Percentiles rank a stretch among this genome's conserved stretches.
These are phyloP conservation scores for Lepiota subincarnata DNA, from an alignment of 768 basidiomycete species.

Conservation along the genomic window DNA sequence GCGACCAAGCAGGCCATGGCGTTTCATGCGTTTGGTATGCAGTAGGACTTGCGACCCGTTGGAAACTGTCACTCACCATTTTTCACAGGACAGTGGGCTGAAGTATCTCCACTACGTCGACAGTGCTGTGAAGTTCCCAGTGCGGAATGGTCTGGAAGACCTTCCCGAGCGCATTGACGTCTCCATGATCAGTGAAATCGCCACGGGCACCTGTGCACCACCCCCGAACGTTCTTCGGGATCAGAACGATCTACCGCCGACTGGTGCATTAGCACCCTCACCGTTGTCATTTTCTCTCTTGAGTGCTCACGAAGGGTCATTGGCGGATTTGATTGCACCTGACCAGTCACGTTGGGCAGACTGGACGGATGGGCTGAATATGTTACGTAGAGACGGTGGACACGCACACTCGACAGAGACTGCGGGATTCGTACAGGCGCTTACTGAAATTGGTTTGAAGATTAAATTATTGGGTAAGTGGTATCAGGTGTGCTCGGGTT, in stretches of 20 bases:
- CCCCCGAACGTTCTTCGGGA: constrained; percentile 64
- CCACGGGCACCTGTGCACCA: constrained; percentile 67
- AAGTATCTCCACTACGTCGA: constrained; percentile 87
- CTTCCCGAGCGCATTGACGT: constrained; percentile 85
- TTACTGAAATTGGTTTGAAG: constrained; percentile 90
- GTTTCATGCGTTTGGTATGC: constrained; percentile 80
- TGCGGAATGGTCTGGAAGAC: constrained; percentile 81
- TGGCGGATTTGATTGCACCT: constrained; percentile 77
- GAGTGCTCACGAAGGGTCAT: constrained; percentile 61
- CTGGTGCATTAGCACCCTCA: constrained; percentile 51
- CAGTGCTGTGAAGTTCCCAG: constrained; percentile 71
- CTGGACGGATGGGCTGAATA: constrained; percentile 91
- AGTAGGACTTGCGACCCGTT: not conserved
- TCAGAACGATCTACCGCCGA: constrained; percentile 53
- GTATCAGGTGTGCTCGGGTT: not conserved
- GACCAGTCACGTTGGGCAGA: constrained; percentile 83
- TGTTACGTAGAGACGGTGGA: constrained; percentile 77
- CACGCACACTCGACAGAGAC: constrained; percentile 85
- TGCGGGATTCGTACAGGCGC: constrained; percentile 76
- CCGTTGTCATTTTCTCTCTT: constrained; percentile 76
- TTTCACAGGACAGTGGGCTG: constrained; percentile 66
- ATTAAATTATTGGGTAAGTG: constrained; percentile 79
- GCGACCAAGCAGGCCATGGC: constrained; percentile 67
- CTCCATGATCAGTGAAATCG: constrained; percentile 72
- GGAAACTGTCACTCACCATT: not conserved